A percentile compares a stretch with the other conserved stretches of the same genome.
Evolutionary conservation across 2,329 filamentous ascomycete species (phyloP).

Genomic region (Lachnellula occidentalis): DNA sequence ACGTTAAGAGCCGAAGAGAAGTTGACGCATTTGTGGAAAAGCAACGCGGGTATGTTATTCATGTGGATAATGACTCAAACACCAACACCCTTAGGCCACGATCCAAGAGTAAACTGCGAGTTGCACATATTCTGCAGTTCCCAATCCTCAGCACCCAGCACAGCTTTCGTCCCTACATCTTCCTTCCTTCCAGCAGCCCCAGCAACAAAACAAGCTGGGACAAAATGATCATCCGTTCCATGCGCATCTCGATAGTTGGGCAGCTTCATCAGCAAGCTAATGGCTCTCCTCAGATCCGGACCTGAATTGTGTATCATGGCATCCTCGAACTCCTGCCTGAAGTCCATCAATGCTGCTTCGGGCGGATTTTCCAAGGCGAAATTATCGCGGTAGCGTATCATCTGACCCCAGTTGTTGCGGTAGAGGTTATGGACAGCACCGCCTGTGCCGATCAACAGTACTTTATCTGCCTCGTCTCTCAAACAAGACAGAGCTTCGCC

Average conservation of each 20-base stretch:
- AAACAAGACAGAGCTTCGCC: slow-evolving; percentile 52
- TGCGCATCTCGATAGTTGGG: slow-evolving; percentile 61
- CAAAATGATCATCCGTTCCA: slow-evolving; percentile 66
- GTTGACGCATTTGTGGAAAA: too few relatives aligned
- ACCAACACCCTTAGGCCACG: background rate
- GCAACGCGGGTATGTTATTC: too few relatives aligned
- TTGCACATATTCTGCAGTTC: slow-evolving; percentile 41
- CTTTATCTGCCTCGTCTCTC: slow-evolving; percentile 44
- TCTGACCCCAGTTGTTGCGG: slow-evolving; percentile 59
- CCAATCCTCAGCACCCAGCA: slow-evolving; percentile 56
- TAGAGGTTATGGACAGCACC: slow-evolving; percentile 68
- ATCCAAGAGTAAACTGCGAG: slow-evolving; percentile 21
- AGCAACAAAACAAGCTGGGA: slow-evolving; percentile 58
- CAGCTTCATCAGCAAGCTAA: slow-evolving; percentile 63
- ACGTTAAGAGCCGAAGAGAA: too few relatives aligned
- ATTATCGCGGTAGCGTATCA: slow-evolving; percentile 51
- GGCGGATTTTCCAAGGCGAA: slow-evolving; percentile 55
- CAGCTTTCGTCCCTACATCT: slow-evolving; percentile 38
- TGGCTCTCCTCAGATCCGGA: slow-evolving; percentile 46
- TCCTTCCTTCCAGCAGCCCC: slow-evolving; percentile 47
- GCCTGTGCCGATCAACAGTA: slow-evolving; percentile 53
- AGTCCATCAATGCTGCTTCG: slow-evolving; percentile 56
- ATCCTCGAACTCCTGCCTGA: slow-evolving; percentile 60
- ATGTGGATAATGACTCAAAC: background rate
- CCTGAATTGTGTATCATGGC: slow-evolving; percentile 50